Evolutionary conservation across 164 flowering plant species (phyloP).

Genomic region (Vitis labrusca): DNA sequence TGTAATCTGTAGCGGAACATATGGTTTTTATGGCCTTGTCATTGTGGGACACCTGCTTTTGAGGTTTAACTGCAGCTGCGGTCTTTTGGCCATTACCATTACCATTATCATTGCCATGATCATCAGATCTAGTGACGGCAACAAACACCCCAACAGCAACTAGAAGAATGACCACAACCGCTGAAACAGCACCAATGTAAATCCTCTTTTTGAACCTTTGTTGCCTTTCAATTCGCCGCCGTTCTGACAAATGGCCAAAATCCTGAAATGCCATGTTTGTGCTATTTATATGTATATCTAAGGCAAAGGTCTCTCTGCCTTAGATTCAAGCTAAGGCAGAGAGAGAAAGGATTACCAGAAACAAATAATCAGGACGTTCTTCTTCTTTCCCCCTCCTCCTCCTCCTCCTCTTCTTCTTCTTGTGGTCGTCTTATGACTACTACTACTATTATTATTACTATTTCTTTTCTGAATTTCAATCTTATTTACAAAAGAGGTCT

Average conservation of each 20-base stretch:
- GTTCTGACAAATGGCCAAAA: conserved; percentile 41
- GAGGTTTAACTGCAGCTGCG: background rate
- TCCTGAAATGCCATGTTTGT: conserved; percentile 57
- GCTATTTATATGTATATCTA: too few species aligned
- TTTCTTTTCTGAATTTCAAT: background rate
- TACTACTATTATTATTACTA: too few species aligned
- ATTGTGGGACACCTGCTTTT: conserved; percentile 5
- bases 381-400: conserved; percentile 5
- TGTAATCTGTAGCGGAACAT: conserved; percentile 52
- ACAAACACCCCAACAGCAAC: conserved; percentile 28
- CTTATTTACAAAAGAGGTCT: conserved; percentile 7
- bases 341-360: conserved; percentile 1
- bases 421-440: too few species aligned
- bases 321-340: conserved; percentile 30
- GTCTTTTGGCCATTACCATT: background rate
- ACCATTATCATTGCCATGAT: background rate
- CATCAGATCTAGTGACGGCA: background rate
- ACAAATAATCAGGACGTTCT: conserved; percentile 4
- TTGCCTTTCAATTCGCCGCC: conserved; percentile 32
- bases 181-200: conserved; percentile 18
- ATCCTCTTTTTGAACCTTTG: conserved; percentile 32
- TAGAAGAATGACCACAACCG: conserved; percentile 18
- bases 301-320: conserved; percentile 31
- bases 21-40: conserved; percentile 32
- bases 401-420: background rate